Base-by-base conservation (phyloP, 176 grass and related monocot genomes). In the Cenchrus fungigraminus region DNA sequence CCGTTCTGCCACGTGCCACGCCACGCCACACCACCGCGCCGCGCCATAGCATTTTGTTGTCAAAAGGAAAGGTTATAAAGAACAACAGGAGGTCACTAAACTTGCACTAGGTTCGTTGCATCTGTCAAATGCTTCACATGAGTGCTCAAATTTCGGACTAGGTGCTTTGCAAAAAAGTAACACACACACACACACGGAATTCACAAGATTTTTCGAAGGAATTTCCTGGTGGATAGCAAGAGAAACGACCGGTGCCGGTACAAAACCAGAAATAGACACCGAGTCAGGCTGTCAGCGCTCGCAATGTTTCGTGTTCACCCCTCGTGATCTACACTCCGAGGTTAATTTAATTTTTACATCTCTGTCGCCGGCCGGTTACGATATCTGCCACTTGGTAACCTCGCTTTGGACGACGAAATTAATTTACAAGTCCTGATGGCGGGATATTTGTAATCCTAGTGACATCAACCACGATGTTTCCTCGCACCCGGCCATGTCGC, bases 401-500 rank as follows among this genome's bases (percentile, higher is more conserved):
- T 74, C 8, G 37, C 34, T 45, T 45, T 74, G 69, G 59, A 8
- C 22, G 59, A 8, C 22, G 59, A 19, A 51, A 68, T 64, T 25
- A 82, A 68, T 82, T 42, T 40, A 66, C 28, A 15, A 22, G 29
- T 14, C 71, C 7, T 22, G 22, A 17, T 16, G 51, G 53, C 8
- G 84, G 67, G 70, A 70, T 77, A 77, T 15, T 15, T 15, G 28
- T 40, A 28, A 69, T 77, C 86, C 42, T 2, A 25, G 52, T 61
- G 86, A 87, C 42, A 69, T 71, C 28, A 13, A 42, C 79, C 28
- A 6, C 71, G 61, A 87, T 51, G 62, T 31, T 68, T 82, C 61
- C 19, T 19, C 7, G 62, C 70, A 63, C 40, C 78, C 81, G 10
- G 32, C 78, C 50, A 3, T 34, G 50, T 75, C 70, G 7, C 56